phyloP scores from a whole-genome alignment of 2,329 filamentous ascomycete species.

The Xylaria sp. region DNA sequence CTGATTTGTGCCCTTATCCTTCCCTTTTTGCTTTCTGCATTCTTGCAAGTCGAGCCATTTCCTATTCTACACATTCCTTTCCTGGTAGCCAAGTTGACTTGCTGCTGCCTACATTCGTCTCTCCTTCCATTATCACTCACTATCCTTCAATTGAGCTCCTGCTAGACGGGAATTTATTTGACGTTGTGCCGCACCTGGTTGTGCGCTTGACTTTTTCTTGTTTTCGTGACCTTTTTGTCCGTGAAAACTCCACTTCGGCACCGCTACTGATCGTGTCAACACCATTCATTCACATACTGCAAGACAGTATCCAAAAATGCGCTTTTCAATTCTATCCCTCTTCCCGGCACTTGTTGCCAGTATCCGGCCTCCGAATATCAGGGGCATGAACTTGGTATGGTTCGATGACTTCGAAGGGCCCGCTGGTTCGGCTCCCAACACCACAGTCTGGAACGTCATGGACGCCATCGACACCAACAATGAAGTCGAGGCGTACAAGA shows the following conservation, averaged over 20 bases:
- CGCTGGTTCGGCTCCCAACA: conserved; percentile 25
- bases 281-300: conserved; percentile 6
- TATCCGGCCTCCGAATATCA: conserved; percentile 27
- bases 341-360: conserved; percentile 28
- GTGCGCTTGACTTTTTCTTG: conserved; percentile 13
- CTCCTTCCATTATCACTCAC: conserved; percentile 22
- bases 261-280: conserved; percentile 9
- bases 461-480: conserved; percentile 44
- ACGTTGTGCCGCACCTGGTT: conserved; percentile 5
- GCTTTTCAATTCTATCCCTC: conserved; percentile 27
- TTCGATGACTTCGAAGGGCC: conserved; percentile 29
- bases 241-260: conserved; percentile 1
- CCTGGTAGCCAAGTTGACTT: conserved; percentile 16
- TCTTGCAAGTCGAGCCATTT: conserved; percentile 28
- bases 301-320: conserved; percentile 25
- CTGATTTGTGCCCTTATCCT: conserved; percentile 23
- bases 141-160: conserved; percentile 18
- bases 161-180: conserved; percentile 26
- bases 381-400: conserved; percentile 27
- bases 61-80: conserved; percentile 25
- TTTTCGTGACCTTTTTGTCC: conserved; percentile 3
- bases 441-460: conserved; percentile 27
- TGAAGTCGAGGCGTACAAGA: conserved; percentile 47
- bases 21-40: conserved; percentile 20
- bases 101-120: conserved; percentile 20